A percentile compares a stretch with the other conserved stretches of the same genome.
Conservation (phyloP, 345 rosid species). For the Conringia planisiliqua region DNA sequence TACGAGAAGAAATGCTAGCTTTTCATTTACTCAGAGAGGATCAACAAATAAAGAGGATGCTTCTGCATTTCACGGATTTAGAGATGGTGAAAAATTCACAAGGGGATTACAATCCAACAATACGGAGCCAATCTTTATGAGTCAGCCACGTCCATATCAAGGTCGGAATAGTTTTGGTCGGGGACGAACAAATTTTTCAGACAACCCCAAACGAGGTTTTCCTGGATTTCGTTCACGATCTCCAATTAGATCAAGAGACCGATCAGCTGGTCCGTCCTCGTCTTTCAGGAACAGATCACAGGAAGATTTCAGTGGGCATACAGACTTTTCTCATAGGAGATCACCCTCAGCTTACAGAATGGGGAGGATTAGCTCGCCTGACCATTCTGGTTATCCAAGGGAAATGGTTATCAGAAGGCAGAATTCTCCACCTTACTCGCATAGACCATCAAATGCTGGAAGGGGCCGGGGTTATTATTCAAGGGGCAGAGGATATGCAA, state of each 20-base stretch:
- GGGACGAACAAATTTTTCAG: conserved; percentile 51
- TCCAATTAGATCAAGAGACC: conserved; percentile 57
- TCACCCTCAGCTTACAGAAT: conserved; percentile 64
- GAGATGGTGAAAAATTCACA: conserved; percentile 53
- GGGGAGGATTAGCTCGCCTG: conserved; percentile 66
- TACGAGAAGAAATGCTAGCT: conserved; percentile 52
- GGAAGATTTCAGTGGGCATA: conserved; percentile 56
- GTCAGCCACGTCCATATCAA: conserved; percentile 45
- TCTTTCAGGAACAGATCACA: conserved; percentile 73
- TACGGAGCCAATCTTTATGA: conserved; percentile 46
- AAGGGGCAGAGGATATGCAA: conserved; percentile 29
- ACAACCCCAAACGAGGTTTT: conserved; percentile 48
- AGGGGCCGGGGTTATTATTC: conserved; percentile 57
- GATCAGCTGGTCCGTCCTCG: conserved; percentile 67
- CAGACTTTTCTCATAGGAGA: conserved; percentile 55
- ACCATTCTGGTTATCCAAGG: conserved; percentile 52
- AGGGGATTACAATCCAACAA: conserved; percentile 50
- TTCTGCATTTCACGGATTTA: conserved; percentile 53
- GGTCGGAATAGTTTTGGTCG: conserved; percentile 56
- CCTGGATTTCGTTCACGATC: conserved; percentile 58
- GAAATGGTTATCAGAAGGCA: conserved; percentile 67
- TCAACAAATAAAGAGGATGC: conserved; percentile 53
- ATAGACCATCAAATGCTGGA: conserved; percentile 52
- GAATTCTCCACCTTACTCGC: conserved; percentile 56
- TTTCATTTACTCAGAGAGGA: conserved; percentile 50